These are phyloP conservation scores for Chrysopogon serrulatus DNA, from an alignment of 176 grass and related monocot genomes.

Conservation along the genomic window DNA sequence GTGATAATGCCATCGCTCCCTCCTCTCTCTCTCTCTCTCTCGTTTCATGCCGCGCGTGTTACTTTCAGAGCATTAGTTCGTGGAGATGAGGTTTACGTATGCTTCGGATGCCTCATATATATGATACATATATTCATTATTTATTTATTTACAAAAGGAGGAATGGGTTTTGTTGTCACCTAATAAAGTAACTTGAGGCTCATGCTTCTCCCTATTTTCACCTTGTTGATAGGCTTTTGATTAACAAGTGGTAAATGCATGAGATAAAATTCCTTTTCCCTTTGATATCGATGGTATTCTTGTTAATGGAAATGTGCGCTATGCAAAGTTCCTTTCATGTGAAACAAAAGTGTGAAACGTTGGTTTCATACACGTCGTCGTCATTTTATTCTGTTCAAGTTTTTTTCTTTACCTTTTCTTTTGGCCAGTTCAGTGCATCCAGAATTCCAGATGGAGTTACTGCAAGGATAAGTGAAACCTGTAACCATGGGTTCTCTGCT, in stretches of 20 bases:
- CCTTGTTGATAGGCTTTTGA: background rate
- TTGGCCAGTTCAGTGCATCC: conserved; percentile 17
- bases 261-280: conserved; percentile 14
- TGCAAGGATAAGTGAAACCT: conserved; percentile 3
- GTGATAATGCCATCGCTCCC: conserved; percentile 3
- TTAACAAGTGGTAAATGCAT: conserved; percentile 23
- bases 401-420: background rate
- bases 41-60: background rate
- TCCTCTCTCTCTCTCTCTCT: too few relatives aligned
- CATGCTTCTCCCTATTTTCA: background rate
- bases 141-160: background rate
- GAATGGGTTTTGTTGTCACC: conserved; percentile 8
- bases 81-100: background rate
- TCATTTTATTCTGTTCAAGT: conserved; percentile 17
- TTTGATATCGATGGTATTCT: conserved; percentile 16
- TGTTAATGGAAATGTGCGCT: conserved; percentile 15
- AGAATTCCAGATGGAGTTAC: background rate
- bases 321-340: conserved; percentile 2
- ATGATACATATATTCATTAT: too few relatives aligned
- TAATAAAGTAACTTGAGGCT: background rate
- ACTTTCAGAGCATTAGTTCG: background rate
- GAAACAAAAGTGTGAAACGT: conserved; percentile 9
- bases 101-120: background rate
- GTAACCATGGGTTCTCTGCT: background rate
- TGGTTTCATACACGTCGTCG: conserved; percentile 1